Conservation (phyloP, 2,329 filamentous ascomycete species). For the Shiraia sp. region DNA sequence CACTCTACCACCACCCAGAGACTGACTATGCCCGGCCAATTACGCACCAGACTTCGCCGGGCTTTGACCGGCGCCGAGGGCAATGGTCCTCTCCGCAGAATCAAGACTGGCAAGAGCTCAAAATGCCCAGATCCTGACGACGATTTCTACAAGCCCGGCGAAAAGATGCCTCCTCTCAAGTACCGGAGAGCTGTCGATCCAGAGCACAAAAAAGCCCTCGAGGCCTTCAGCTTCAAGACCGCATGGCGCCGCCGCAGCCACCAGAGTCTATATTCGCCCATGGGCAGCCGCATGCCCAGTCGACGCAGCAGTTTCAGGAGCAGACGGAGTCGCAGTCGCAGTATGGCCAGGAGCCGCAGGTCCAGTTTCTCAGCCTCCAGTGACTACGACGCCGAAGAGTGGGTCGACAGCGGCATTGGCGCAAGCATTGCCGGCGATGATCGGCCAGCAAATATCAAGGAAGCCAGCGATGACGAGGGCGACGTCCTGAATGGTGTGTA, state of each 20-base stretch:
- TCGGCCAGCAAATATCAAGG: constrained; percentile 41
- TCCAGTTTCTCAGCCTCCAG: constrained; percentile 38
- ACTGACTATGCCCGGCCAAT: constrained; percentile 45
- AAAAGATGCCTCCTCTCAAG: constrained; percentile 56
- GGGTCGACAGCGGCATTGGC: constrained; percentile 41
- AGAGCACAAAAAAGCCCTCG: constrained; percentile 55
- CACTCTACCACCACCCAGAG: constrained; percentile 2
- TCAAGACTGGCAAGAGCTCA: constrained; percentile 29
- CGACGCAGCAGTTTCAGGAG: constrained; percentile 40
- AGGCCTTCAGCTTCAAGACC: constrained; percentile 52
- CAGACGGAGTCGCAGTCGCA: constrained; percentile 34
- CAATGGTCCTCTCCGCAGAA: constrained; percentile 24
- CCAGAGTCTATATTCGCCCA: constrained; percentile 52
- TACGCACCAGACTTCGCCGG: constrained; percentile 52
- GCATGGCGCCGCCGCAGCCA: constrained; percentile 53
- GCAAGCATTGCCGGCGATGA: constrained; percentile 38
- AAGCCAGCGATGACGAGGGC: constrained; percentile 51
- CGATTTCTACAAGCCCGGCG: constrained; percentile 56
- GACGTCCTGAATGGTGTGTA: constrained; percentile 51
- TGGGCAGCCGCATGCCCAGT: constrained; percentile 53
- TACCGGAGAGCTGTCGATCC: constrained; percentile 55
- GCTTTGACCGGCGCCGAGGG: constrained; percentile 45
- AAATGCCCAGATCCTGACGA: constrained; percentile 45
- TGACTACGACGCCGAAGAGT: constrained; percentile 46
- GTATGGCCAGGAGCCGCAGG: constrained; percentile 33